phyloP scores from a whole-genome alignment of 2,329 filamentous ascomycete genomes.

The Cadophora luteo-olivacea region DNA sequence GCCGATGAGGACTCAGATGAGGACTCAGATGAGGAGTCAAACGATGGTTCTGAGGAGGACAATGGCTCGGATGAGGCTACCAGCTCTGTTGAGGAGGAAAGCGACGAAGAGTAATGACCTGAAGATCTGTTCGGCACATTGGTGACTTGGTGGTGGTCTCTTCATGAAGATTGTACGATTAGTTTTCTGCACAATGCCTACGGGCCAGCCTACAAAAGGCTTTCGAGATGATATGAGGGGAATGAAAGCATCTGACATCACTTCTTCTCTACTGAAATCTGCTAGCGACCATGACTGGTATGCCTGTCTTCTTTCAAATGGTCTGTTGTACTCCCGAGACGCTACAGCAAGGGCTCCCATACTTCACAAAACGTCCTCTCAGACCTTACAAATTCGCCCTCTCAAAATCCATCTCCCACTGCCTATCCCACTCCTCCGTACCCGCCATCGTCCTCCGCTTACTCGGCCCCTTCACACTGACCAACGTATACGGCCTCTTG shows the following conservation, averaged over 20 bases:
- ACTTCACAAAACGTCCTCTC: not conserved
- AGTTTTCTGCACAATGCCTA: not conserved
- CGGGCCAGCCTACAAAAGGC: slow-evolving; percentile 2
- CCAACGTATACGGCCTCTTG: not conserved
- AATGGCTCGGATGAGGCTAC: no score
- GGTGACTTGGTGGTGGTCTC: not conserved
- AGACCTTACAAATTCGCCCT: not conserved
- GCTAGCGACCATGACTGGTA: not conserved
- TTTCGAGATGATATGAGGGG: not conserved
- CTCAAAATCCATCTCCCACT: not conserved
- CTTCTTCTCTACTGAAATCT: not conserved
- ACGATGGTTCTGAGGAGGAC: no score
- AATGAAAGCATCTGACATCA: not conserved
- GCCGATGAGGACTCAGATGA: not conserved
- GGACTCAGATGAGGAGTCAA: not conserved
- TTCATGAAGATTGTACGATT: not conserved
- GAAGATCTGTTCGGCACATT: not conserved
- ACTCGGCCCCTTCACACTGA: not conserved
- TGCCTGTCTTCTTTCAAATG: not conserved
- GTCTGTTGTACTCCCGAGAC: not conserved
- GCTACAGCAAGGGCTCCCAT: not conserved
- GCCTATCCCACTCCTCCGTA: not conserved
- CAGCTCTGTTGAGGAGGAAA: not conserved
- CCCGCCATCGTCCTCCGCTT: not conserved
- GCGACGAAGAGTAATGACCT: not conserved